Percentiles rank a stretch among this genome's conserved stretches.
These are phyloP conservation scores for Nakazawaea peltata DNA, from an alignment of 805 yeast species.

Conservation along the genomic window DNA sequence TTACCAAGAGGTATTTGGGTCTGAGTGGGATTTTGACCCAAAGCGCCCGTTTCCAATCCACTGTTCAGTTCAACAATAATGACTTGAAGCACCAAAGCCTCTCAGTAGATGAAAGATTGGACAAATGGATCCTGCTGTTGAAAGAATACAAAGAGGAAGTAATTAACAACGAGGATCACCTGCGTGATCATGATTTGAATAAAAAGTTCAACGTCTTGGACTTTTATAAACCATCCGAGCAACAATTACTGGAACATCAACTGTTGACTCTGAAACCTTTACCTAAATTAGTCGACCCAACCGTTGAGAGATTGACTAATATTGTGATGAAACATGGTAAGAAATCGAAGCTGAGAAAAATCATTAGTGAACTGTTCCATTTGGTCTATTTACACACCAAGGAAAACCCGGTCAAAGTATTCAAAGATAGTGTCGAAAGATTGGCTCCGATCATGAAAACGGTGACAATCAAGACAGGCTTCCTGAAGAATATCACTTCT, in stretches of 20 bases:
- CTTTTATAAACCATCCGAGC: constrained; percentile 45
- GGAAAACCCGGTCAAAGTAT: constrained; percentile 69
- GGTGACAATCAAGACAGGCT: constrained; percentile 72
- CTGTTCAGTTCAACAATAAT: neutral
- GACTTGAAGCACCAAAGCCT: constrained; percentile 9
- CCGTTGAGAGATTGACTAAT: constrained; percentile 70
- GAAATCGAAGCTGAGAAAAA: constrained; percentile 70
- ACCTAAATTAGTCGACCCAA: constrained; percentile 61
- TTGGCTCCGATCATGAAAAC: constrained; percentile 81
- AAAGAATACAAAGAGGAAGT: constrained; percentile 20
- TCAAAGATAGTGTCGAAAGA: constrained; percentile 67
- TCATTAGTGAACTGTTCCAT: constrained; percentile 71
- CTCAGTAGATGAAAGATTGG: constrained; percentile 18
- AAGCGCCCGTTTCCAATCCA: constrained; percentile 3
- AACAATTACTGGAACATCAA: constrained; percentile 54
- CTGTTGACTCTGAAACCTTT: constrained; percentile 38
- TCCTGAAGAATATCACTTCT: constrained; percentile 72
- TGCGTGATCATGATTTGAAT: constrained; percentile 1
- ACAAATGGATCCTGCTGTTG: constrained; percentile 19
- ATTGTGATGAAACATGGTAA: constrained; percentile 90
- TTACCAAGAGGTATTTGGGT: too few species aligned
- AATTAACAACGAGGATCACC: constrained; percentile 12
- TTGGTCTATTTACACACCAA: constrained; percentile 66
- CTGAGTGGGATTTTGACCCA: too few species aligned
- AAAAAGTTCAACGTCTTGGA: constrained; percentile 8